phyloP scores from a whole-genome alignment of 1,284 basidiomycete genomes.

The Apiotrichum sp. region DNA sequence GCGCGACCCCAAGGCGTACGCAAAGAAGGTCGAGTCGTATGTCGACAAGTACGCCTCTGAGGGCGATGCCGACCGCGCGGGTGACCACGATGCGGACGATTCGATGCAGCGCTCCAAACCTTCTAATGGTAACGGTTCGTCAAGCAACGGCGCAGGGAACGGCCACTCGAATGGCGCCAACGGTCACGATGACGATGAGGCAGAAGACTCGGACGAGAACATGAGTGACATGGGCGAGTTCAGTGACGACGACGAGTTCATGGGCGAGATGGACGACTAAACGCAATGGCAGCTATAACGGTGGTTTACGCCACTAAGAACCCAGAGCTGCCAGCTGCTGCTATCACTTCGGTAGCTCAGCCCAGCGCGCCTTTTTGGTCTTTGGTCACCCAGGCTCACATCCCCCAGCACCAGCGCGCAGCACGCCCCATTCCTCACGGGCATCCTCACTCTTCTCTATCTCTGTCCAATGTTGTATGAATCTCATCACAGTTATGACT shows the following conservation, averaged over 20 bases:
- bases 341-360: neutral
- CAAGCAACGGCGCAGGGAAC: conserved; percentile 18
- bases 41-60: conserved; percentile 49
- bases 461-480: conserved; percentile 10
- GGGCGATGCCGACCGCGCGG: conserved; percentile 46
- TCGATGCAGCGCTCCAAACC: conserved; percentile 13
- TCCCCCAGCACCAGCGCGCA: neutral
- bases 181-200: conserved; percentile 58
- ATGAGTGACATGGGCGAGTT: conserved; percentile 90
- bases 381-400: neutral
- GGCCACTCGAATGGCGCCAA: conserved; percentile 52
- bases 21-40: conserved; percentile 71
- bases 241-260: conserved; percentile 61
- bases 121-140: conserved; percentile 5
- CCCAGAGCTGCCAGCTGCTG: too few relatives aligned
- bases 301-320: too few relatives aligned
- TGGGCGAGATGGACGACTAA: conserved; percentile 36
- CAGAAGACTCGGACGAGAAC: conserved; percentile 60
- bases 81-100: conserved; percentile 42
- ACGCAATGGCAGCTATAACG: neutral
- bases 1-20: conserved; percentile 93
- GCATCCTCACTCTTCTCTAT: neutral
- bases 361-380: neutral
- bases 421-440: neutral
- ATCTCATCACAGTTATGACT: conserved; percentile 1